Percentiles rank a stretch among this genome's conserved stretches.
These are phyloP conservation scores for Conticribra weissflogii DNA, from an alignment of 108 stramenopile genomes.

Conservation along the genomic window DNA sequence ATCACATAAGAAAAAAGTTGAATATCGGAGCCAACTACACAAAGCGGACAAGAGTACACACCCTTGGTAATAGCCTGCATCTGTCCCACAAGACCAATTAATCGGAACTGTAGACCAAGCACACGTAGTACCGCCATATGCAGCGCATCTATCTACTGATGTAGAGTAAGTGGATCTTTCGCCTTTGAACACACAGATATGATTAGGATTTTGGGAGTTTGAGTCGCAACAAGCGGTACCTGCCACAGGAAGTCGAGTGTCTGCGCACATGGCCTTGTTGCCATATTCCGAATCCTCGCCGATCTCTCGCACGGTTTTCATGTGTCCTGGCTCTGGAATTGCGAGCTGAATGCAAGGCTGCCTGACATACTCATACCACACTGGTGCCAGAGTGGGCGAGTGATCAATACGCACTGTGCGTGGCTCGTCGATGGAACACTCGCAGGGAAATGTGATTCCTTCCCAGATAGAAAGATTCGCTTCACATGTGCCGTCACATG, in stretches of 20 bases:
- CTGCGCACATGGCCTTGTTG: conserved; percentile 35
- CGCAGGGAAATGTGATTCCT: conserved; percentile 17
- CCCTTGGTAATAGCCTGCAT: conserved; percentile 12
- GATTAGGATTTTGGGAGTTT: conserved; percentile 8
- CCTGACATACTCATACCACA: conserved; percentile 41
- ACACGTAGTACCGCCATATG: conserved; percentile 24
- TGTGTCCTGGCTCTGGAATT: conserved; percentile 16
- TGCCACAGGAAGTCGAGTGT: conserved; percentile 30
- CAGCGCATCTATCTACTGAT: conserved; percentile 26
- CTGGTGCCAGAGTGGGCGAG: conserved; percentile 14
- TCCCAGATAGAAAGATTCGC: conserved; percentile 13
- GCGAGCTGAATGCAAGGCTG: conserved; percentile 42
- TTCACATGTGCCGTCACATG: conserved; percentile 30
- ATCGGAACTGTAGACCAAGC: conserved; percentile 22
- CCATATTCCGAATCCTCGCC: conserved; percentile 26
- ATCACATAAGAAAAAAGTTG: neutral
- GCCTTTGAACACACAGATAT: conserved; percentile 32
- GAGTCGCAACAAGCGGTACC: conserved; percentile 40
- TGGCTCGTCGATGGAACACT: conserved; percentile 32
- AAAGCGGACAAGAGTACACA: neutral
- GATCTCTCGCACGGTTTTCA: conserved; percentile 36
- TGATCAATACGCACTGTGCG: conserved; percentile 39
- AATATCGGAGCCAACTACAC: neutral
- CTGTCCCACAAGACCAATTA: conserved; percentile 29
- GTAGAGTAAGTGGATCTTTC: conserved; percentile 34